Base-by-base conservation (phyloP, 495 filamentous ascomycete genomes). In the Aspergillus cristatus region DNA sequence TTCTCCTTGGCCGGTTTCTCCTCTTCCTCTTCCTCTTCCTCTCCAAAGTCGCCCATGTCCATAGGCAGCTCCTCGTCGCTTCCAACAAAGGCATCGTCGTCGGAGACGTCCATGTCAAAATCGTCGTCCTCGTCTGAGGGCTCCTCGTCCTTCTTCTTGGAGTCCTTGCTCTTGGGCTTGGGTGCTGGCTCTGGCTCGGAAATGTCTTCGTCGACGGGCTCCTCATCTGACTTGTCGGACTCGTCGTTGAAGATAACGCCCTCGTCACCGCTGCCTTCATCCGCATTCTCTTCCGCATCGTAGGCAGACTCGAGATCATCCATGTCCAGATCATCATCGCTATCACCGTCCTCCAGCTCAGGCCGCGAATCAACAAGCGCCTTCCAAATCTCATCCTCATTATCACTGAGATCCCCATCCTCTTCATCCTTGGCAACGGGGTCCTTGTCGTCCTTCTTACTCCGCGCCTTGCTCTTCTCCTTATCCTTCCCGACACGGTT, bases 311-410 rank as follows among this genome's bases (percentile, higher is more conserved):
- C 73, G 38, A 78, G 63, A 52, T 78, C 82, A 30, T 81, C 75
- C 57, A 85, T 67, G 34, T 79, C 80, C 37, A 77, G 48, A 39
- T 73, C 75, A 40, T 76, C 72, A 25, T 78, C 81, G 41, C 75
- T 78, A n/a, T 67, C 74, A 18, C 62, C 68, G 14, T 74, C 84
- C 48, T 86, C 84, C 18, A 93, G 53, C 28, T 93, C 87, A 2
- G 86, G 84, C 30, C 74, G 66, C 6, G 81, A 86, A 17, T 79
- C 75, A 17, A 95, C 86, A 26, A 97, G 66, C 0, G 90, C 90
- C 58, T 94, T 81, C 90, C 90, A 97, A 42, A 97, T 88, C 63
- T 94, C 85, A 3, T 63, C 75, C 36, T 80, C 81, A 41, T 65
- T 50, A 15, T 61, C 60, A 42, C 67, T 65, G 18, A 53, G 57